phyloP scores from a whole-genome alignment of 345 rosid species.

The Corymbia maculata region DNA sequence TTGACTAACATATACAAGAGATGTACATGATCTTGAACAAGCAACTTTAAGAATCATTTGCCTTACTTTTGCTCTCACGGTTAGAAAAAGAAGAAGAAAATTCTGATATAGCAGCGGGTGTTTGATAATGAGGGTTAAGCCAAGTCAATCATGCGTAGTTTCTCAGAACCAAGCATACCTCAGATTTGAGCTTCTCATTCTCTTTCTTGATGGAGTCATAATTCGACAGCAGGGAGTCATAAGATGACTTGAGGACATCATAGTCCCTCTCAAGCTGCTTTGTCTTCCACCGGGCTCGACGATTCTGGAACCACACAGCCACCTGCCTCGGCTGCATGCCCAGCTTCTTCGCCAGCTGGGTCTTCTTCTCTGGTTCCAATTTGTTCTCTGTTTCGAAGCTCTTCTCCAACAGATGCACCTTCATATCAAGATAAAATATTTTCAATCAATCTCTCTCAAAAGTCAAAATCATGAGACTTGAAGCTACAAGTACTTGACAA shows the following conservation, averaged over 20 bases:
- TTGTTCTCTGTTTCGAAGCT: conserved; percentile 27
- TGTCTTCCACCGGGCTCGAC: conserved; percentile 25
- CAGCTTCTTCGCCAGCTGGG: conserved; percentile 25
- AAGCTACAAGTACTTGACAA: background rate
- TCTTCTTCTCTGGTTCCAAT: conserved; percentile 24
- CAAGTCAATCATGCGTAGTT: background rate
- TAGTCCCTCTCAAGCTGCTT: conserved; percentile 17
- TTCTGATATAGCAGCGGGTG: background rate
- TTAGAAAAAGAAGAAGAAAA: no score
- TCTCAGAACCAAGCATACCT: conserved; percentile 27
- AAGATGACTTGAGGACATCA: conserved; percentile 68
- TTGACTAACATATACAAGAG: background rate
- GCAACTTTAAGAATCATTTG: background rate
- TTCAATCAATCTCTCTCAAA: background rate
- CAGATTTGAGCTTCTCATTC: conserved; percentile 53
- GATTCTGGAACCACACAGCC: conserved; percentile 47
- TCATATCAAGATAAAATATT: background rate
- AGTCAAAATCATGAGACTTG: background rate
- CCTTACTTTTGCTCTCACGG: background rate
- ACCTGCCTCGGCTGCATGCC: conserved; percentile 33
- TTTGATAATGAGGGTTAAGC: background rate
- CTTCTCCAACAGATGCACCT: conserved; percentile 53
- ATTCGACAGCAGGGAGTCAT: conserved; percentile 50
- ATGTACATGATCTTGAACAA: background rate
- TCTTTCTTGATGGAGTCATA: conserved; percentile 48